phyloP scores from a whole-genome alignment of 352 stramenopile genomes.

The Phytophthora quininea region DNA sequence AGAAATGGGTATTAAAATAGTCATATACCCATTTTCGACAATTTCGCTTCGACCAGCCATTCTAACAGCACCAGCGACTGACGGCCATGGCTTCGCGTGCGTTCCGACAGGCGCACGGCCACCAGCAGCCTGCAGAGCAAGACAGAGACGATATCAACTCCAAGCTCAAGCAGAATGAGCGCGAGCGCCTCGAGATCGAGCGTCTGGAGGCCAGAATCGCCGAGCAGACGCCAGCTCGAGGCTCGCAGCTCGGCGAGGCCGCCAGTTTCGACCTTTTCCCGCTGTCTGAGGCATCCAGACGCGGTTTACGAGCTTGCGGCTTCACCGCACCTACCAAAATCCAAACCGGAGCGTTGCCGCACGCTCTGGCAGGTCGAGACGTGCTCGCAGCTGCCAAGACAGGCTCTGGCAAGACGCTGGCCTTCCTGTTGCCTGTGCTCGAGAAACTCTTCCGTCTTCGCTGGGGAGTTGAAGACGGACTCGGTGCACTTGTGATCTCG shows the following conservation, averaged over 20 bases:
- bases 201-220: slow-evolving; percentile 62
- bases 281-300: slow-evolving; percentile 81
- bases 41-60: slow-evolving; percentile 23
- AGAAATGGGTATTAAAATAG: background rate
- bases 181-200: slow-evolving; percentile 75
- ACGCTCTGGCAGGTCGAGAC: slow-evolving; percentile 89
- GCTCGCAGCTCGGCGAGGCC: slow-evolving; percentile 76
- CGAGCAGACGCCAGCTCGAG: slow-evolving; percentile 76
- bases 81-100: slow-evolving; percentile 35
- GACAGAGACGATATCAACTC: slow-evolving; percentile 25
- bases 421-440: slow-evolving; percentile 90
- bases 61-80: slow-evolving; percentile 15
- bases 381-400: slow-evolving; percentile 94
- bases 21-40: background rate
- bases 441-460: slow-evolving; percentile 90
- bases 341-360: slow-evolving; percentile 87
- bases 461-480: slow-evolving; percentile 92
- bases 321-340: slow-evolving; percentile 91
- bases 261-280: slow-evolving; percentile 87
- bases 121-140: slow-evolving; percentile 9
- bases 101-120: slow-evolving; percentile 37
- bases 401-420: slow-evolving; percentile 94
- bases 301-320: slow-evolving; percentile 71
- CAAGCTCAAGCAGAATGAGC: slow-evolving; percentile 79
- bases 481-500: slow-evolving; percentile 97